Percentiles rank a stretch among this genome's conserved stretches.
Evolutionary conservation across 306 rosid species (phyloP).

Genomic region (Castanea sativa): DNA sequence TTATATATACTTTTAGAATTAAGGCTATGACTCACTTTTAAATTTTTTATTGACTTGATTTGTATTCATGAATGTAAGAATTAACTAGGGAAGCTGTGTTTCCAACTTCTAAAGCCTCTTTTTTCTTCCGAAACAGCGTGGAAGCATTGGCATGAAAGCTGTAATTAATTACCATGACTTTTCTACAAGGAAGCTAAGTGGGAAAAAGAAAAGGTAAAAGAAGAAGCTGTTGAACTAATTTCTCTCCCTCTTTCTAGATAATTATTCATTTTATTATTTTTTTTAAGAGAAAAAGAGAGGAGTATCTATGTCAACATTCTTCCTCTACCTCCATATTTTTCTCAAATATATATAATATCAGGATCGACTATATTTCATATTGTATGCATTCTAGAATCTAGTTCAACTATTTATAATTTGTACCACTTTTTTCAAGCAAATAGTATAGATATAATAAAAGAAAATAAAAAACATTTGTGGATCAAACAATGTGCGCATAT

Average conservation of each 20-base stretch:
- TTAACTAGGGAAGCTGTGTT: not conserved
- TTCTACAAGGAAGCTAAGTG: not conserved
- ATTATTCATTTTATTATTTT: too few species aligned
- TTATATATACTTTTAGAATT: not conserved
- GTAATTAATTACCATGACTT: not conserved
- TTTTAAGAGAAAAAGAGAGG: too few species aligned
- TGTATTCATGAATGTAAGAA: not conserved
- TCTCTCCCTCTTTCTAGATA: not conserved
- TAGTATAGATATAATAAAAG: too few species aligned
- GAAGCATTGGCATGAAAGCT: not conserved
- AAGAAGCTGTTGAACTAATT: not conserved
- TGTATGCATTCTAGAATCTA: not conserved
- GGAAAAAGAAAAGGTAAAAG: not conserved
- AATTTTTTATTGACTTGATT: not conserved
- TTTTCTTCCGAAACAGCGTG: not conserved
- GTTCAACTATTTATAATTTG: not conserved
- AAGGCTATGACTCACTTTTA: not conserved
- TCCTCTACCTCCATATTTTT: too few species aligned
- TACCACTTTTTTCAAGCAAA: not conserved
- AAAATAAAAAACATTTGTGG: too few species aligned
- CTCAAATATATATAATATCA: too few species aligned
- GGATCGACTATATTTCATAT: too few species aligned
- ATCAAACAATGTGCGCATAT: too few species aligned
- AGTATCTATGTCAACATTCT: too few species aligned
- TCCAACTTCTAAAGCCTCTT: not conserved